Evolutionary conservation across 2,329 filamentous ascomycete species (phyloP).

Genomic region (Phialemoniopsis sp.): DNA sequence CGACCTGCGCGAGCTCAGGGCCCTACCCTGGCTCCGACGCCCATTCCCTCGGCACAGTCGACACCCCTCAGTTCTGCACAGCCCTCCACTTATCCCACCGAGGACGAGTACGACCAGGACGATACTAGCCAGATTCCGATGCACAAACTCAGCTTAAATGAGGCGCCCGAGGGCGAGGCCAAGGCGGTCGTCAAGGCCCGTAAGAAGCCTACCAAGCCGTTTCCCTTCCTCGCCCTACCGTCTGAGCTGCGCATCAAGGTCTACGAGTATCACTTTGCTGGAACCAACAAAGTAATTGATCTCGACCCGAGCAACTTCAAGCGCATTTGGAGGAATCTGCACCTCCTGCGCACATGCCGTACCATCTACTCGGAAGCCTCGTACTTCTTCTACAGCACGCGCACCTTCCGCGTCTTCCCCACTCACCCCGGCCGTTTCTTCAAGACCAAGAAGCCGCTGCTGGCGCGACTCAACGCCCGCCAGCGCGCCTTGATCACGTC

Average conservation of each 20-base stretch:
- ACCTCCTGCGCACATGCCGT: conserved; percentile 56
- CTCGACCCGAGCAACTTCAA: conserved; percentile 64
- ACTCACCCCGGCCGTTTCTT: conserved; percentile 61
- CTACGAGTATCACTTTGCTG: conserved; percentile 59
- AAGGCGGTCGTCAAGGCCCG: conserved; percentile 12
- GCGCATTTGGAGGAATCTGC: conserved; percentile 54
- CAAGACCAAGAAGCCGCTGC: conserved; percentile 68
- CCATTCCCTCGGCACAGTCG: conserved; percentile 23
- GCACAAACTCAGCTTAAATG: conserved; percentile 36
- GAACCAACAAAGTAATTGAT: conserved; percentile 51
- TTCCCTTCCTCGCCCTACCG: conserved; percentile 64
- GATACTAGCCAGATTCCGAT: conserved; percentile 36
- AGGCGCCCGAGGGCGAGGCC: conserved; percentile 12
- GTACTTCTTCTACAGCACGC: conserved; percentile 60
- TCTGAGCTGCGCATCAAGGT: conserved; percentile 67
- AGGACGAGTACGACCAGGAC: conserved; percentile 29
- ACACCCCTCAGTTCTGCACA: conserved; percentile 30
- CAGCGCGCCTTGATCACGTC: conserved; percentile 59
- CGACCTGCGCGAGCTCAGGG: conserved; percentile 15
- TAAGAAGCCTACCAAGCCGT: conserved; percentile 33
- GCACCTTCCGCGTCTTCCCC: conserved; percentile 63
- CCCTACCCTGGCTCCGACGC: conserved; percentile 17
- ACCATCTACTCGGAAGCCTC: conserved; percentile 60
- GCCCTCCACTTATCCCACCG: conserved; percentile 29
- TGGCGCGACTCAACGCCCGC: conserved; percentile 58